Evolutionary conservation across 306 rosid species (phyloP), one percentile per base, ranked within the genome.

Genomic region (Arachis stenosperma): DNA sequence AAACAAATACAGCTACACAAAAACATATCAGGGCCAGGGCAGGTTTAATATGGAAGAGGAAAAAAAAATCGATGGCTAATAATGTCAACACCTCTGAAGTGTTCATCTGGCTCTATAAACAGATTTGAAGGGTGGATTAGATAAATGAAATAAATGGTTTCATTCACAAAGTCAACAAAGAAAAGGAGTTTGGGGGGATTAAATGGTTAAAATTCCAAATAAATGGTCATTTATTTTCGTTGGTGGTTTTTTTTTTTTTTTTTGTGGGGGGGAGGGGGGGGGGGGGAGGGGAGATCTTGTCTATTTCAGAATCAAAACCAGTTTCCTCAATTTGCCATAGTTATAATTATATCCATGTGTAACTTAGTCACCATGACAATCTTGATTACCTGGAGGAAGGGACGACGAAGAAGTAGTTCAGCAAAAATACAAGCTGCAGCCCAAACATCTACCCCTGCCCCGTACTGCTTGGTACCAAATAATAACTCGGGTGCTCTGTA

Each of bases 391-490:
- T 90, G 97, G 78, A 93, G 83, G 77, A 93, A 93, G 48, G 98
- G 98, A 41, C 96, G 86, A 73, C 98, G 96, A 42, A 93, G 92
- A 48, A 93, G 88, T 48, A 93, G 90, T 74, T 93, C 98, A 33
- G 98, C 96, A 43, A 93, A 93, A 81, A 93, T 93, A 82, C 97
- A 93, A 62, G 90, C 98, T 57, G 98, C 97, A 65, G 98, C 98
- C 98, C 98, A 93, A 70, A 93, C 97, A 90, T 93, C 98, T 55
- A 93, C 98, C 67, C 93, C 96, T 14, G 98, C 71, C 51, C 98
- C 98, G 75, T 93, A 93, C 74, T 90, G 97, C 86, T 90, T 93
- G 74, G 97, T 84, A 43, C 98, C 97, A 83, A 93, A 93, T 83
- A 93, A 82, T 48, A 93, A 84, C 80, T 93, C 98, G 41, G 98